Evolutionary conservation across 1,284 basidiomycete genomes (phyloP), one percentile per base, ranked within the genome.

Genomic region (Pyrrhoderma lamaoense): DNA sequence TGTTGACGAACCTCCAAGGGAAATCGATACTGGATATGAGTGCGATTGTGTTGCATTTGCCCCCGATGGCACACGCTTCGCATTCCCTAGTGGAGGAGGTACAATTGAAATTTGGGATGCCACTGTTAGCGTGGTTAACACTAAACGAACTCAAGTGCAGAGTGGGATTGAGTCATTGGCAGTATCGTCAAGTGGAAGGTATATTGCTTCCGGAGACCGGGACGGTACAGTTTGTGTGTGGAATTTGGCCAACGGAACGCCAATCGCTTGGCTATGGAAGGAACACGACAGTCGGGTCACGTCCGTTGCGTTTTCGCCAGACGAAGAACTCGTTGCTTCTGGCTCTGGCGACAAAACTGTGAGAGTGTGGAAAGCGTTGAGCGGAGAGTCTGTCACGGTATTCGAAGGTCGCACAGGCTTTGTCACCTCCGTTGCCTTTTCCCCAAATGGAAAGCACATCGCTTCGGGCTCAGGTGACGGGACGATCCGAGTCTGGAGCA

Each of bases 401-500:
- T 31, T 40, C 2, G 23, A 27, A 16, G 21, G 2, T 3, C 47
- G 42, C 11, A 19, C 14, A 14, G 9, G 9, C 8, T 19, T 16
- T 21, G 16, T 49, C 11, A 14, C 1, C 13, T 49, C 47, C n/a
- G 47, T 49, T 42, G 47, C 23, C 5, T 49, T 21, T 19, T 49
- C 38, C 1, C 47, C 47, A 13, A 38, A 49, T 5, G 47, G 47
- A 14, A 49, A 27, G 38, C 23, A 21, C 8, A 42, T 49, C 13
- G 47, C 22, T n/a, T 42, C 47, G 4, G 47, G 47, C 21, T 49
- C 47, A 1, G 19, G 18, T 8, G 47, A 42, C 37, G 16, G 19
- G 8, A 49, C 21, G 38, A 42, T 49, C 14, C 37, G 47, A 16
- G 11, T 49, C 9, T 49, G 47, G 47, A 25, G 27, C n/a, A n/a